Percentiles rank a stretch among this genome's conserved stretches.
Evolutionary conservation across 371 early-diverging fungal genomes (phyloP).

Genomic region (Lichtheimia hyalospora): DNA sequence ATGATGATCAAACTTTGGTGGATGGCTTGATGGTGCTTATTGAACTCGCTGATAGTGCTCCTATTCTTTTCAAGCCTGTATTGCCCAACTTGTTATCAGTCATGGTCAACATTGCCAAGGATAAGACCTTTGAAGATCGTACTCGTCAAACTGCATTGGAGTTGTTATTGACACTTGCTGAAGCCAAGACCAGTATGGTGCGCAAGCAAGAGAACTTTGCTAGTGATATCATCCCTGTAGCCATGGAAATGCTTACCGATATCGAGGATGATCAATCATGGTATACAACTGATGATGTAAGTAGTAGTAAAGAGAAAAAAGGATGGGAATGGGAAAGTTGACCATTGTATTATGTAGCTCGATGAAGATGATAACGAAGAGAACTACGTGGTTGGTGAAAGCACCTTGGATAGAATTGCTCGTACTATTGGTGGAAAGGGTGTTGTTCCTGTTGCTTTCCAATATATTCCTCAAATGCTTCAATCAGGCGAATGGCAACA

Average conservation of each 20-base stretch:
- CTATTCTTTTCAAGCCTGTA: constrained; percentile 79
- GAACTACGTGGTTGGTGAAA: constrained; percentile 88
- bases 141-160: constrained; percentile 89
- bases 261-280: constrained; percentile 88
- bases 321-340: no score
- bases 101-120: constrained; percentile 74
- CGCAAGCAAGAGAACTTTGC: constrained; percentile 83
- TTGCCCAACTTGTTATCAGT: constrained; percentile 75
- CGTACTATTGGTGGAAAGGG: constrained; percentile 86
- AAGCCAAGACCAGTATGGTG: constrained; percentile 82
- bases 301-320: constrained; percentile 8
- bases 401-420: constrained; percentile 93
- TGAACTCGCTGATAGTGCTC: constrained; percentile 82
- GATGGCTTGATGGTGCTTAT: constrained; percentile 82
- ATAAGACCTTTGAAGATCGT: constrained; percentile 69
- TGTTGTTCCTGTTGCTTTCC: constrained; percentile 88
- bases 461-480: constrained; percentile 86
- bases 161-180: constrained; percentile 86
- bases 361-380: constrained; percentile 91
- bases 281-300: constrained; percentile 83
- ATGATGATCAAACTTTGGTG: constrained; percentile 73
- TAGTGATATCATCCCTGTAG: constrained; percentile 74
- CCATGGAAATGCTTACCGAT: constrained; percentile 91
- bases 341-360: constrained; percentile 34
- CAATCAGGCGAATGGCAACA: constrained; percentile 87